Percentiles rank a stretch among this genome's conserved stretches.
phyloP scores from a whole-genome alignment of 139 green algal species.

The Zygnema circumcarinatum region DNA sequence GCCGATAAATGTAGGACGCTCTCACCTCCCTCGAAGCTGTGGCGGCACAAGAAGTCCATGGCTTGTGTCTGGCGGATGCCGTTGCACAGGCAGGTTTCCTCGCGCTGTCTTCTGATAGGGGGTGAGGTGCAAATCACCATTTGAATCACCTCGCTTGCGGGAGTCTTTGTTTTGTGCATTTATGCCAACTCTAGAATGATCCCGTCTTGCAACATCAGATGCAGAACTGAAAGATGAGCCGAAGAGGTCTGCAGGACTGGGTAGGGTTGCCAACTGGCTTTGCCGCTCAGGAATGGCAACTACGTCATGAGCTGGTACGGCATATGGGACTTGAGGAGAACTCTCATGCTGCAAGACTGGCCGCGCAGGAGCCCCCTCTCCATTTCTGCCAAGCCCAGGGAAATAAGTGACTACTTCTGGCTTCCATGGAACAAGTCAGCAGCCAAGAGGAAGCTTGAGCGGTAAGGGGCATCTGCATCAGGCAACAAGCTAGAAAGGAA shows the following conservation, averaged over 20 bases:
- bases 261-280: too few relatives aligned
- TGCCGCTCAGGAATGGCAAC: too few relatives aligned
- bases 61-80: neutral
- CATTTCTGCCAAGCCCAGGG: neutral
- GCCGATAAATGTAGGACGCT: neutral
- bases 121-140: neutral
- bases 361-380: neutral
- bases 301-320: neutral
- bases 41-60: neutral
- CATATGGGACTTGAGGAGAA: neutral
- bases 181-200: neutral
- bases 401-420: neutral
- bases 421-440: too few relatives aligned
- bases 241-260: neutral
- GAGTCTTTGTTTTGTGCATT: neutral
- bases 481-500: too few relatives aligned
- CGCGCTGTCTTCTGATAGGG: neutral
- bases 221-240: neutral
- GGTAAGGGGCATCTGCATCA: too few relatives aligned
- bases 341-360: neutral
- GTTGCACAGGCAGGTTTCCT: neutral
- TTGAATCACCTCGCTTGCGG: neutral
- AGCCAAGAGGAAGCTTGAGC: too few relatives aligned
- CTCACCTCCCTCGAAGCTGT: constrained; percentile 14
- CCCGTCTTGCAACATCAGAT: neutral